Evolutionary conservation across 2,329 filamentous ascomycete genomes (phyloP), one percentile per base, ranked within the genome.

Genomic region (Exophiala aquamarina): DNA sequence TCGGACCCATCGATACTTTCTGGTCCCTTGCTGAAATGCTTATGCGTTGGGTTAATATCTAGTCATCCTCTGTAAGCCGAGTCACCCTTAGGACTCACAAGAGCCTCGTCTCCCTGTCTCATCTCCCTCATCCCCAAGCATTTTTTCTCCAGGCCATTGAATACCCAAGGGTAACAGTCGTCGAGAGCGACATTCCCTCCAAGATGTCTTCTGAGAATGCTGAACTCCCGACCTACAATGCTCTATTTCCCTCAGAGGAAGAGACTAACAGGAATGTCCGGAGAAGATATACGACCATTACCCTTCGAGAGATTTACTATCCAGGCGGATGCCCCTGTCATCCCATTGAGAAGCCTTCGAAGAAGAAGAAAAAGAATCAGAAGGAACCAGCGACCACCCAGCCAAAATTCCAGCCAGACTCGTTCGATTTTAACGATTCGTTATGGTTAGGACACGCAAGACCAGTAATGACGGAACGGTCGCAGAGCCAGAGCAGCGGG

Each of bases 231-330:
- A 39, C 48, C 13, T 55, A 55, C 40, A 52, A 52, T 43, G 29
- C 52, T 3, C 41, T 55, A n/a, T 55, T 55, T 17, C 52, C 49
- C 6, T 6, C 35, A n/a, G 45, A 52, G 23, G 52, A 55, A 20
- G 45, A 49, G 35, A 36, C 52, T 55, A 49, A 52, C 42, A 38
- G 38, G 17, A 36, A 43, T 37, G 28, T 41, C 33, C 48, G 52
- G 44, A 55, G 52, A 46, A 55, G 56, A 8, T 55, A 49, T 41
- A 59, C 56, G n/a, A 59, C 56, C 19, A 59, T 59, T 26, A 59
- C 56, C 10, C 47, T 55, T 5, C 52, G 54, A 20, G 56, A 59
- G 40, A 54, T 59, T 40, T 46, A 48, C 35, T 59, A 55, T 45
- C 54, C 52, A 9, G 33, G 41, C 11, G 56, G 54, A 28, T 59